These are phyloP conservation scores for Neonectria neomacrospora DNA, from an alignment of 2,329 filamentous ascomycete genomes.

Conservation along the genomic window DNA sequence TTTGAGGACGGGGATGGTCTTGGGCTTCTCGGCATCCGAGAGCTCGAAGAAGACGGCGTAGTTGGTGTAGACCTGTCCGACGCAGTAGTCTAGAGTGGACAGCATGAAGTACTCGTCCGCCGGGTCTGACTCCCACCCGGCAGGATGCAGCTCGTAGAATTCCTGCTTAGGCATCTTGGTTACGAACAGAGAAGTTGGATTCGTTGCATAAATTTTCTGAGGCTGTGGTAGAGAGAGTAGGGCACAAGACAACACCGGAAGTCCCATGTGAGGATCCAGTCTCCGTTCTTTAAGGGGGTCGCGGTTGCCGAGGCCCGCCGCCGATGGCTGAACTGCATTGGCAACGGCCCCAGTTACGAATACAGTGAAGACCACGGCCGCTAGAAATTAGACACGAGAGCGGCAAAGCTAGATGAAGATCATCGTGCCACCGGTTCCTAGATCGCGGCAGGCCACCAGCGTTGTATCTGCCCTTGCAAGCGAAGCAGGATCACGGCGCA, in stretches of 20 bases:
- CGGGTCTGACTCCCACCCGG: slow-evolving; percentile 50
- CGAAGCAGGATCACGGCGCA: neutral
- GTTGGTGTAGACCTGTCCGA: slow-evolving; percentile 49
- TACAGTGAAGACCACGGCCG: neutral
- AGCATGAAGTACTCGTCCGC: slow-evolving; percentile 50
- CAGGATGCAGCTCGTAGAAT: slow-evolving; percentile 45
- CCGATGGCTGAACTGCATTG: neutral
- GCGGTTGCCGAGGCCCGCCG: neutral
- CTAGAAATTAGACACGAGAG: neutral
- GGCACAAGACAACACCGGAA: neutral
- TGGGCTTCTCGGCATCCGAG: slow-evolving; percentile 45
- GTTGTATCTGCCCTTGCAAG: neutral
- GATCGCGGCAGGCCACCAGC: neutral
- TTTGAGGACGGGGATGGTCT: slow-evolving; percentile 44
- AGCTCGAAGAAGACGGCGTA: slow-evolving; percentile 54
- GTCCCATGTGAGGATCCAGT: neutral
- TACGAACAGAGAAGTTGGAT: neutral
- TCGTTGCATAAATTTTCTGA: neutral
- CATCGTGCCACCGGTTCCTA: neutral
- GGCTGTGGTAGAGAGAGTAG: neutral
- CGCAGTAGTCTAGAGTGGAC: slow-evolving; percentile 51
- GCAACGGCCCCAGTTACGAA: neutral
- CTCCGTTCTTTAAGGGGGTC: neutral
- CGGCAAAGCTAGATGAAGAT: neutral
- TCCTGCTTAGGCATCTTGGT: slow-evolving; percentile 43